phyloP scores from a whole-genome alignment of 2,329 filamentous ascomycete genomes.

The Neurospora sp. region DNA sequence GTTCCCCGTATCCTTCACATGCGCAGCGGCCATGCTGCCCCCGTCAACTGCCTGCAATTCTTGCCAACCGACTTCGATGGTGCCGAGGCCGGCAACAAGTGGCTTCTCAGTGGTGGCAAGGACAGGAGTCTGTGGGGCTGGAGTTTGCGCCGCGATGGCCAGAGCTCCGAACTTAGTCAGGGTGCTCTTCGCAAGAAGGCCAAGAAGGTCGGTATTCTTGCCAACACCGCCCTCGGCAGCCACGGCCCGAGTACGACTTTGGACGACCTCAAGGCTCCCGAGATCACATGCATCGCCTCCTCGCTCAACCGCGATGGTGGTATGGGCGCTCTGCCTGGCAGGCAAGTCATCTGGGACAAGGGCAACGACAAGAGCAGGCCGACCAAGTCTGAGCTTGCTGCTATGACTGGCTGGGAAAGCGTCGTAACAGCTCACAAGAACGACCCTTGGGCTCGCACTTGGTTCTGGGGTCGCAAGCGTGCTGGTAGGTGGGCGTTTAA shows the following conservation, averaged over 20 bases:
- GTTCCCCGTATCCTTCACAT: constrained; percentile 77
- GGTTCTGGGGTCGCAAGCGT: constrained; percentile 95
- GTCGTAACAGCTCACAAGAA: constrained; percentile 85
- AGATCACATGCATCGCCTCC: constrained; percentile 84
- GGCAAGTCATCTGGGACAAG: constrained; percentile 77
- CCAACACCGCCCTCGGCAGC: constrained; percentile 39
- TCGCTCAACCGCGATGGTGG: constrained; percentile 92
- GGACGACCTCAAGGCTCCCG: constrained; percentile 76
- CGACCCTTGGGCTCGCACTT: constrained; percentile 79
- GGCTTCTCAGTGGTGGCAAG: constrained; percentile 80
- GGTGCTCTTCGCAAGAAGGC: constrained; percentile 80
- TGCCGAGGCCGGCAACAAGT: constrained; percentile 80
- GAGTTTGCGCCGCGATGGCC: constrained; percentile 87
- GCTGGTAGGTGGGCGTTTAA: constrained; percentile 89
- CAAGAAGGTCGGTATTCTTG: constrained; percentile 72
- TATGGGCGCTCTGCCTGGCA: constrained; percentile 74
- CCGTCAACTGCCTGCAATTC: constrained; percentile 75
- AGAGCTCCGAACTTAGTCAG: constrained; percentile 88
- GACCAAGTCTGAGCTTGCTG: constrained; percentile 61
- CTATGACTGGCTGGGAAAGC: constrained; percentile 91
- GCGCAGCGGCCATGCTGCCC: constrained; percentile 79
- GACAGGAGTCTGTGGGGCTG: constrained; percentile 94
- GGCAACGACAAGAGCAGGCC: constrained; percentile 51
- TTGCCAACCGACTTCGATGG: constrained; percentile 84
- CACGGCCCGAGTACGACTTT: constrained; percentile 55